Percentiles rank a stretch among this genome's conserved stretches.
These are phyloP conservation scores for Bipolaris sorokiniana DNA, from an alignment of 2,329 filamentous ascomycete species.

Conservation along the genomic window DNA sequence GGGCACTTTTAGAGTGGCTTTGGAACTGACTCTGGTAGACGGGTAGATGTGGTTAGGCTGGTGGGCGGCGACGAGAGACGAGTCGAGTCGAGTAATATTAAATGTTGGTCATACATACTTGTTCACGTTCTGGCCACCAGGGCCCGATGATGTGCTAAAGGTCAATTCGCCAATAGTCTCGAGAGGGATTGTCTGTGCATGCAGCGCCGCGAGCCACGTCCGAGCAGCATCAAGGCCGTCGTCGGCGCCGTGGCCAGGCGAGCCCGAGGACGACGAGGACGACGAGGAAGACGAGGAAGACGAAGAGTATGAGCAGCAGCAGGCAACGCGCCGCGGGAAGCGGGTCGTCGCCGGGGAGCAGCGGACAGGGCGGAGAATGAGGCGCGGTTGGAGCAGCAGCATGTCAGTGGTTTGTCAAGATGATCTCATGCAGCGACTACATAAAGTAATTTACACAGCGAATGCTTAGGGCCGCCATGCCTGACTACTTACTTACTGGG, in stretches of 20 bases:
- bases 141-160: slow-evolving; percentile 69
- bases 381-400: slow-evolving; percentile 1
- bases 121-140: slow-evolving; percentile 72
- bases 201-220: slow-evolving; percentile 62
- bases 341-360: not conserved
- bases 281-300: not conserved
- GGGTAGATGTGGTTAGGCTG: slow-evolving; percentile 52
- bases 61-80: slow-evolving; percentile 21
- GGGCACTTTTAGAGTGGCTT: slow-evolving; percentile 67
- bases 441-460: not conserved
- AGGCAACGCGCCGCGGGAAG: too few relatives aligned
- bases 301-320: not conserved
- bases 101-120: slow-evolving; percentile 61
- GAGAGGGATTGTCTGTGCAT: slow-evolving; percentile 60
- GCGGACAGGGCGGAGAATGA: not conserved
- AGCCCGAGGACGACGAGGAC: not conserved
- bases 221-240: slow-evolving; percentile 55
- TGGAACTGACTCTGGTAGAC: slow-evolving; percentile 65
- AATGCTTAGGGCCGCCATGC: too few relatives aligned
- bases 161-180: slow-evolving; percentile 63
- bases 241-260: slow-evolving; percentile 18
- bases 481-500: too few relatives aligned
- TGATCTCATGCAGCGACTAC: slow-evolving; percentile 15
- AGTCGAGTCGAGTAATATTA: slow-evolving; percentile 6
- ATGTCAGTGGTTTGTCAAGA: slow-evolving; percentile 17